Evolutionary conservation across 2,329 filamentous ascomycete genomes (phyloP), one percentile per base, ranked within the genome.

Genomic region (Capronia coronata): DNA sequence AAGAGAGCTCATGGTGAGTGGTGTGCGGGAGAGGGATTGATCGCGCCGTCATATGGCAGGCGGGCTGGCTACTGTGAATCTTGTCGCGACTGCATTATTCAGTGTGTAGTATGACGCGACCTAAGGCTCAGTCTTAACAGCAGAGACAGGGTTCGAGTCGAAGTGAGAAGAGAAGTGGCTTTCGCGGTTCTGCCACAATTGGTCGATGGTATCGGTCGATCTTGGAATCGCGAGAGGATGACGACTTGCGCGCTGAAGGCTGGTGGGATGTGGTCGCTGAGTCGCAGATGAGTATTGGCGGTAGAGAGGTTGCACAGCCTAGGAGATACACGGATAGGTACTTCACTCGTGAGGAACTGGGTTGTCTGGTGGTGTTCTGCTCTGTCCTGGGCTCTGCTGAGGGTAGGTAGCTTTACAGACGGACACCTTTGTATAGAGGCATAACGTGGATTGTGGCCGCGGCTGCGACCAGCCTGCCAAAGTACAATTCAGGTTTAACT

Each of bases 1-100:
- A 39, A 54, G 48, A 40, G 58, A 55, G 43, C 52, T 57, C 58
- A 61, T 61, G 48, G 43, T 30, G 45, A 22, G 19, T 18, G 44
- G 40, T 34, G 48, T 18, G n/a, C 19, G 35, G 38, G 42, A 19
- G 14, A n/a, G 21, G n/a, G 23, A 27, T 47, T 38, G 45, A 46
- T 25, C 11, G 49, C 41, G 44, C 40, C 47, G 43, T 52, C 46
- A 56, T 49, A 13, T 19, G 34, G 46, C 35, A n/a, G 30, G 25
- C 25, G 21, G 14, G 27, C 9, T 30, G 14, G 41, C 16, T 34
- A 44, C 16, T 34, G 32, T 45, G 11, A 43, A n/a, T 16, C 13
- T 23, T 23, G 19, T 22, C 19, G 38, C 38, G 30, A 27, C 29
- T 4, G 18, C 7, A 18, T 37, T 11, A 25, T 32, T 32, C 8